Evolutionary conservation across 495 filamentous ascomycete genomes (phyloP), one percentile per base, ranked within the genome.

Genomic region (Trichocladium uniseriatum): DNA sequence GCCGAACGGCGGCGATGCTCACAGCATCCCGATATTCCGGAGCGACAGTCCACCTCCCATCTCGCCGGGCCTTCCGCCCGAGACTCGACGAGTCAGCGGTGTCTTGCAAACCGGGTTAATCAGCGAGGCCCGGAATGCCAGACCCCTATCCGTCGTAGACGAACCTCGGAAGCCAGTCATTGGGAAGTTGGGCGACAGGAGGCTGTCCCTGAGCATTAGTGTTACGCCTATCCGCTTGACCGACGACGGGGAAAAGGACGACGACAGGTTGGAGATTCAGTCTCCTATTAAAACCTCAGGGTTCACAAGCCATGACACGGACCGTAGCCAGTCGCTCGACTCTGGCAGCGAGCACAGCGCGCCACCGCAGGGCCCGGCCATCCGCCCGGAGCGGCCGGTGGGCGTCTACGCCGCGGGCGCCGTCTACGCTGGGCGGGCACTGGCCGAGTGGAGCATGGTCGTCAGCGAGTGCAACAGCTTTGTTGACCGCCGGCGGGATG

Each of bases 391-490:
- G 24, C 49, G 66, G 43, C 72, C 72, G 0, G 60, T 58, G 1
- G 69, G 72, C 16, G 51, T 62, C 7, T 71, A 58, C 41, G 61
- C 64, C 13, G 47, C 54, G 1, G 67, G 61, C 15, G 65, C 72
- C 49, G 87, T 82, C 53, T 97, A 98, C 65, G 73, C 81, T 6
- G 92, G 92, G 2, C 79, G 91, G 38, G 89, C 92, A 1, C 74
- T 98, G 43, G 89, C 91, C 1, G 92, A 98, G 65, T 98, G 92
- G 92, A 72, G 80, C 13, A 67, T 87, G 18, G 78, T 96, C 31
- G 82, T 96, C 7, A 74, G 75, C 20, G 92, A 98, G 64, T 90
- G 83, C 68, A 89, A 97, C 61, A 87, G 81, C 59, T 98, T 98
- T 66, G 86, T 91, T 39, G 87, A 95, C 24, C 76, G 91, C 22